Percentiles rank a stretch among this genome's conserved stretches.
Evolutionary conservation across 192 early-diverging fungal genomes (phyloP).

Genomic region (Linnemannia schmuckeri): DNA sequence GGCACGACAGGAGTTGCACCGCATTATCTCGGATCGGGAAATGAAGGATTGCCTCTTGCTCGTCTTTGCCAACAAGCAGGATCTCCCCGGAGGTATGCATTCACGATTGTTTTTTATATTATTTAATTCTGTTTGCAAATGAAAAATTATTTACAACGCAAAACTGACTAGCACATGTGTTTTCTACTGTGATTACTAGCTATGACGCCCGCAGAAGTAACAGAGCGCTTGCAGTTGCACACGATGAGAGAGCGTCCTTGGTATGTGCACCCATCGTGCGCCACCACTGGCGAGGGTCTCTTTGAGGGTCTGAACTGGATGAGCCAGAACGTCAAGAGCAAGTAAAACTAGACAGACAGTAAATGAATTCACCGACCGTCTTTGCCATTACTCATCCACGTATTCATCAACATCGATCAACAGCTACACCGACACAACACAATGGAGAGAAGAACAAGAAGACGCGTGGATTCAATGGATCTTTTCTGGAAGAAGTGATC

Average conservation of each 20-base stretch:
- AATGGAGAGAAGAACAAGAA: not conserved
- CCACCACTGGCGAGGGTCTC: conserved; percentile 85
- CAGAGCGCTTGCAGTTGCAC: conserved; percentile 89
- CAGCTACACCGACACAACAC: not conserved
- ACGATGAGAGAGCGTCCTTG: conserved; percentile 90
- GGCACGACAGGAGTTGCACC: conserved; percentile 85
- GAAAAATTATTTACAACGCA: not conserved
- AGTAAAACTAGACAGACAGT: conserved; percentile 22
- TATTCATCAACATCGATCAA: not conserved
- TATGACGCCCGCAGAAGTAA: conserved; percentile 96
- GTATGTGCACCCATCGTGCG: conserved; percentile 93
- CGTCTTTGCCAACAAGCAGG: conserved; percentile 90
- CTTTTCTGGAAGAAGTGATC: not conserved
- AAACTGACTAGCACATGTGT: not conserved
- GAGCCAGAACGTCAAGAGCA: conserved; percentile 82
- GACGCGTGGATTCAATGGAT: not conserved
- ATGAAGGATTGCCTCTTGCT: conserved; percentile 87
- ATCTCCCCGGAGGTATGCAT: conserved; percentile 68
- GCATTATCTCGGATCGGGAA: conserved; percentile 85
- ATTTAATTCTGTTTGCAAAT: conserved; percentile 1
- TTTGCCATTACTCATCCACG: not conserved
- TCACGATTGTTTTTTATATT: conserved; percentile 1
- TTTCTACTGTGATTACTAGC: conserved; percentile 58
- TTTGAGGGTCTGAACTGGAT: conserved; percentile 90
- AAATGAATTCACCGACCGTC: too few relatives aligned